phyloP scores from a whole-genome alignment of 768 basidiomycete genomes.

The Serendipita sp. region DNA sequence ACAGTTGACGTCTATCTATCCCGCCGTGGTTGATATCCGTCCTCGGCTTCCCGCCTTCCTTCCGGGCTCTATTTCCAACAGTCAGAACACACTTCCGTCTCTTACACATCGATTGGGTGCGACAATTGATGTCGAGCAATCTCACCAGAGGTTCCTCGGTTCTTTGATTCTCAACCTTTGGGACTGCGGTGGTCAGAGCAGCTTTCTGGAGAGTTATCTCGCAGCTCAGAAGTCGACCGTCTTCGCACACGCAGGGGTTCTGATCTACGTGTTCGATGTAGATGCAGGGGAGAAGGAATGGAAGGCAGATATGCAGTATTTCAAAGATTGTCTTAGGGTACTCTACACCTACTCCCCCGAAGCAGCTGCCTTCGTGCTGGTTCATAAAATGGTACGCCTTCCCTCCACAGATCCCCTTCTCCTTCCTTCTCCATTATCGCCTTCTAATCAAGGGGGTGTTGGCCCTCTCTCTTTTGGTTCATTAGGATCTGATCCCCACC shows the following conservation, averaged over 20 bases:
- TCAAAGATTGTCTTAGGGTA: constrained; percentile 76
- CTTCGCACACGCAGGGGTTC: constrained; percentile 89
- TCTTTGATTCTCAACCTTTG: constrained; percentile 93
- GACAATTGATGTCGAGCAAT: constrained; percentile 98
- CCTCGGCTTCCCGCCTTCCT: constrained; percentile 7
- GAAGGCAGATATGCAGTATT: constrained; percentile 75
- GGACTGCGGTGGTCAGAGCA: constrained; percentile 98
- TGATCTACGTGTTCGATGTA: constrained; percentile 98
- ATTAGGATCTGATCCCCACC: constrained; percentile 49
- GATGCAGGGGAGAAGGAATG: constrained; percentile 58
- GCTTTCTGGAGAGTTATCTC: constrained; percentile 96
- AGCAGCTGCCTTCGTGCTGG: constrained; percentile 72
- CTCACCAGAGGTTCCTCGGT: constrained; percentile 91
- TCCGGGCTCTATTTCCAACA: constrained; percentile 17
- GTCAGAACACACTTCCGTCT: constrained; percentile 87
- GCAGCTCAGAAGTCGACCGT: constrained; percentile 79
- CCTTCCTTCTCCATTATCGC: no score
- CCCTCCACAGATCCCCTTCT: neutral
- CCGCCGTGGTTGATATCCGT: neutral
- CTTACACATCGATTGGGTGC: constrained; percentile 84
- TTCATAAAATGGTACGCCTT: constrained; percentile 69
- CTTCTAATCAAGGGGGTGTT: no score
- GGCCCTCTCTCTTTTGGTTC: neutral
- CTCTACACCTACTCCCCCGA: constrained; percentile 63
- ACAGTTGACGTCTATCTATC: constrained; percentile 8